phyloP scores from a whole-genome alignment of 768 basidiomycete genomes.

The Boletus reticuloceps region DNA sequence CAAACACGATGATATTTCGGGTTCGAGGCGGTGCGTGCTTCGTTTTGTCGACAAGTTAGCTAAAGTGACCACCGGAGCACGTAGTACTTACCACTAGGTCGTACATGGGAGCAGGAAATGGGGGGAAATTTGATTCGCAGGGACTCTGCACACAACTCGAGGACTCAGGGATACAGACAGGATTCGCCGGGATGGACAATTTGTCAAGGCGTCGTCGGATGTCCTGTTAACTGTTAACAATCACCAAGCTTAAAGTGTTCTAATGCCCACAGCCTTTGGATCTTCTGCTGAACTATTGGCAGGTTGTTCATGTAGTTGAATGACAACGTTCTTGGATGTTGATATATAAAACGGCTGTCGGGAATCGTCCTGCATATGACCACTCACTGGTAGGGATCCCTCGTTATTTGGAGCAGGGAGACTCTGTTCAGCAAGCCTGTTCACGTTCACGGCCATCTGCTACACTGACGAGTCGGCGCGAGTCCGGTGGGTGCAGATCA shows the following conservation, averaged over 20 bases:
- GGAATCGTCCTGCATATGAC: background rate
- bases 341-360: slow-evolving; percentile 1
- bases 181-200: slow-evolving; percentile 10
- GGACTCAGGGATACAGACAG: background rate
- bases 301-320: slow-evolving; percentile 1
- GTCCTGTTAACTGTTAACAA: slow-evolving; percentile 10
- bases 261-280: background rate
- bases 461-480: too few relatives aligned
- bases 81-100: slow-evolving; percentile 6
- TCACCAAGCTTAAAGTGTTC: background rate
- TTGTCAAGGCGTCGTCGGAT: slow-evolving; percentile 4
- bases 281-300: background rate
- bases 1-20: slow-evolving; percentile 40
- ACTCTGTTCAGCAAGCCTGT: background rate
- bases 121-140: slow-evolving; percentile 7
- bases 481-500: background rate
- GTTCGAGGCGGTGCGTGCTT: slow-evolving; percentile 6
- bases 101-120: slow-evolving; percentile 10
- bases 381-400: slow-evolving; percentile 3
- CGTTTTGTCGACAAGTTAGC: background rate
- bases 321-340: slow-evolving; percentile 1
- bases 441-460: background rate
- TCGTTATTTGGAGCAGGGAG: background rate
- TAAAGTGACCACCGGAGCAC: background rate
- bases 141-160: slow-evolving; percentile 4